phyloP scores from a whole-genome alignment of 441 rosid species.

The Corymbia calophylla region DNA sequence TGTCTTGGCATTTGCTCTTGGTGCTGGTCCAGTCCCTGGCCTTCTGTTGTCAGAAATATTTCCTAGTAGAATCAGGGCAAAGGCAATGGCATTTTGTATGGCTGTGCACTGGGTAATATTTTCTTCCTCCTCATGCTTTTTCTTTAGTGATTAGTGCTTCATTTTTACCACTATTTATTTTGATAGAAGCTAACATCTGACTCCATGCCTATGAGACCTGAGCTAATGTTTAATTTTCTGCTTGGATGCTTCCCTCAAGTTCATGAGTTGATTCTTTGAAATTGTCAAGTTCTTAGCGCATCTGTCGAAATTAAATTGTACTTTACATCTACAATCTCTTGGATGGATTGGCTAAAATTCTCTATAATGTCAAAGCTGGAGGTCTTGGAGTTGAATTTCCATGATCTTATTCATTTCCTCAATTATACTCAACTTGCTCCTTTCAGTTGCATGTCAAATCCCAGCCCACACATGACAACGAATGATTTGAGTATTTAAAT shows the following conservation, averaged over 20 bases:
- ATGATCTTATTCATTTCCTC: neutral
- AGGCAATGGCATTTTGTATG: constrained; percentile 68
- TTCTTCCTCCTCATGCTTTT: constrained; percentile 1
- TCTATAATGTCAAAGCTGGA: neutral
- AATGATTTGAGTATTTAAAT: neutral
- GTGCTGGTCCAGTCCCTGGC: constrained; percentile 76
- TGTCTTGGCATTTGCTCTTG: constrained; percentile 53
- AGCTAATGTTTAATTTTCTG: neutral
- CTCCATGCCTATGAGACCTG: neutral
- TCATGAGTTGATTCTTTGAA: neutral
- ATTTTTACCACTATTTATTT: neutral
- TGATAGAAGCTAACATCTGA: neutral
- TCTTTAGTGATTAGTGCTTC: neutral
- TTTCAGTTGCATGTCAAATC: neutral
- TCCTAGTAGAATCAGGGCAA: constrained; percentile 60
- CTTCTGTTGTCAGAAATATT: constrained; percentile 68
- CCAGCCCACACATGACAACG: neutral
- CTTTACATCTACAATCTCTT: neutral
- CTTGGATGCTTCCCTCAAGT: neutral
- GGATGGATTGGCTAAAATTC: neutral
- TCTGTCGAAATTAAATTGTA: neutral
- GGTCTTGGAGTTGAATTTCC: neutral
- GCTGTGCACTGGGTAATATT: constrained; percentile 63
- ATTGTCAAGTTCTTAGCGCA: neutral
- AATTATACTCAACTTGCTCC: neutral